phyloP scores from a whole-genome alignment of 768 basidiomycete genomes.

The Termitomyces sp. region DNA sequence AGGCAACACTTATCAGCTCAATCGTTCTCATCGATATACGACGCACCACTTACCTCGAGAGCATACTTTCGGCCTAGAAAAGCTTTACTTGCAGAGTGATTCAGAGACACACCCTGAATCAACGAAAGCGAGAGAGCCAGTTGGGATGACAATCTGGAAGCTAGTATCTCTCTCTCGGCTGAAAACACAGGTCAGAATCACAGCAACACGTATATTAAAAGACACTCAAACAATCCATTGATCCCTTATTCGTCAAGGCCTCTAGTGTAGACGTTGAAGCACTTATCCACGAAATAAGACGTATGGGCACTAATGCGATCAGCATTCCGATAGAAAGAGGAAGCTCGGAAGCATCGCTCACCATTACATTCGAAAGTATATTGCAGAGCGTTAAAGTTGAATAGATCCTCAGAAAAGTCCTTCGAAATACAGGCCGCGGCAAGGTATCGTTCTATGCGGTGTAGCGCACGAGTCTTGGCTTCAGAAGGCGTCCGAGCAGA shows the following conservation, averaged over 20 bases:
- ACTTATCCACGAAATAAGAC: constrained; percentile 60
- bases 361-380: constrained; percentile 82
- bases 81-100: constrained; percentile 60
- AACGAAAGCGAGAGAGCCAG: constrained; percentile 57
- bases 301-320: constrained; percentile 50
- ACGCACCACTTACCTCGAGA: constrained; percentile 49
- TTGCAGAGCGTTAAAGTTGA: constrained; percentile 60
- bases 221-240: constrained; percentile 36
- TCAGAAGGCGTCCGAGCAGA: constrained; percentile 54
- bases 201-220: background rate
- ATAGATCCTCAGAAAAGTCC: constrained; percentile 38
- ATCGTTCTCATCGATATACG: background rate
- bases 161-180: constrained; percentile 41
- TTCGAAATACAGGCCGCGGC: constrained; percentile 41
- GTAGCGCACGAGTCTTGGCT: constrained; percentile 48
- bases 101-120: constrained; percentile 71
- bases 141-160: constrained; percentile 41
- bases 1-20: background rate
- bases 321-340: background rate
- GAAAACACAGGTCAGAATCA: constrained; percentile 3
- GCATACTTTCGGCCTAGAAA: constrained; percentile 64
- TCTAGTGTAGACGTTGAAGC: constrained; percentile 47
- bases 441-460: constrained; percentile 47
- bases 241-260: constrained; percentile 35
- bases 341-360: constrained; percentile 26